Evolutionary conservation across 2,329 filamentous ascomycete species (phyloP).

Genomic region (Pyrenochaeta sp.): DNA sequence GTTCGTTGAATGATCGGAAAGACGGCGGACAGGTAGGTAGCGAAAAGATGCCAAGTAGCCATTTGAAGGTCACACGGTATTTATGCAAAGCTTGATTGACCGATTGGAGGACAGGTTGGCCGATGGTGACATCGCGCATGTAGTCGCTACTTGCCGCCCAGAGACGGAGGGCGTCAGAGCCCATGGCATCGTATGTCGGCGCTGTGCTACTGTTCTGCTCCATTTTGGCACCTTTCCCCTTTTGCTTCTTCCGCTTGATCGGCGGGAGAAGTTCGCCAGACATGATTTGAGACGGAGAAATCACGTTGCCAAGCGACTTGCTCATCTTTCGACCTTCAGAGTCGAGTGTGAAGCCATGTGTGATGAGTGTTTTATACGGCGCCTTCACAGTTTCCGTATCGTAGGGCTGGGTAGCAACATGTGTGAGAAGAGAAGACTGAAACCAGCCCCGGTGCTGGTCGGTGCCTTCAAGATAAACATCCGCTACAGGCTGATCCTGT

Average conservation of each 20-base stretch:
- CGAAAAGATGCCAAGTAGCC: conserved; percentile 76
- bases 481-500: conserved; percentile 63
- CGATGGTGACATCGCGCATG: conserved; percentile 84
- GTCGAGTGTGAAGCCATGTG: conserved; percentile 94
- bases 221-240: conserved; percentile 50
- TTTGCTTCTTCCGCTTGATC: conserved; percentile 68
- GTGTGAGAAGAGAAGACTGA: conserved; percentile 91
- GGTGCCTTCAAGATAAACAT: conserved; percentile 91
- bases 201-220: conserved; percentile 41
- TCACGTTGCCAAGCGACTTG: conserved; percentile 91
- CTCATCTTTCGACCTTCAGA: conserved; percentile 96
- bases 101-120: conserved; percentile 77
- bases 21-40: conserved; percentile 51
- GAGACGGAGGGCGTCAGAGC: conserved; percentile 84
- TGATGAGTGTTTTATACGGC: conserved; percentile 90
- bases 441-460: conserved; percentile 99
- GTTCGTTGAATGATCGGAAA: conserved; percentile 32
- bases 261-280: conserved; percentile 79
- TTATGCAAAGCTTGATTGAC: conserved; percentile 82
- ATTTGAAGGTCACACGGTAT: conserved; percentile 88
- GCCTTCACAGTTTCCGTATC: conserved; percentile 53
- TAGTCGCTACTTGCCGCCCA: conserved; percentile 95
- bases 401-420: conserved; percentile 69
- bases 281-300: conserved; percentile 84
- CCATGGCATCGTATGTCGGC: conserved; percentile 72